Conservation (phyloP, 148 eudicot genomes). For the Limonium bicolor region DNA sequence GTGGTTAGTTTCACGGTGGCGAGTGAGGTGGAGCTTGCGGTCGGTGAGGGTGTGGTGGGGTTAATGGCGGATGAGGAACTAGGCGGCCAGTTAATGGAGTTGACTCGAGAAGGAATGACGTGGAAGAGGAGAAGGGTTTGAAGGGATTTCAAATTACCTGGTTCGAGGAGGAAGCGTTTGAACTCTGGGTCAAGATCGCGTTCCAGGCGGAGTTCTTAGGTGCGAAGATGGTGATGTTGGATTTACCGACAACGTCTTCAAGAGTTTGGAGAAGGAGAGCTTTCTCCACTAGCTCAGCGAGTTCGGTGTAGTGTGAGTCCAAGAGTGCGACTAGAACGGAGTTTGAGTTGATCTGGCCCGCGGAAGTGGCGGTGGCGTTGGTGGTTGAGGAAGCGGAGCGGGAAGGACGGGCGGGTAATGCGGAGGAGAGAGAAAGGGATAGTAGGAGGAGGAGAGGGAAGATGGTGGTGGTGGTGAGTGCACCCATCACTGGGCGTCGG, state of each 20-base stretch:
- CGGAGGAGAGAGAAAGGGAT: neutral
- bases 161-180: conserved; percentile 45
- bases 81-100: conserved; percentile 20
- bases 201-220: conserved; percentile 37
- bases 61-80: neutral
- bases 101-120: conserved; percentile 18
- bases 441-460: conserved; percentile 3
- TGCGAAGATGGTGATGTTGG: conserved; percentile 42
- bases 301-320: conserved; percentile 50
- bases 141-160: conserved; percentile 34
- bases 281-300: conserved; percentile 43
- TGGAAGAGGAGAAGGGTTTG: conserved; percentile 33
- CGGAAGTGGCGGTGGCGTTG: neutral
- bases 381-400: neutral
- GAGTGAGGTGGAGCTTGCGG: conserved; percentile 8
- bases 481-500: conserved; percentile 17
- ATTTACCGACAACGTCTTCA: conserved; percentile 16
- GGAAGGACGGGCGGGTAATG: conserved; percentile 8
- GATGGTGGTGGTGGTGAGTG: conserved; percentile 13
- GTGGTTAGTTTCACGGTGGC: neutral
- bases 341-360: conserved; percentile 37
- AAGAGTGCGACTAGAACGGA: conserved; percentile 46
- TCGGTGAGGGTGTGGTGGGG: conserved; percentile 12
- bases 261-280: conserved; percentile 32
- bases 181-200: conserved; percentile 52